Evolutionary conservation across 169 alveolate species (phyloP), one percentile per base, ranked within the genome.

Genomic region (Perkinsus chesapeaki): DNA sequence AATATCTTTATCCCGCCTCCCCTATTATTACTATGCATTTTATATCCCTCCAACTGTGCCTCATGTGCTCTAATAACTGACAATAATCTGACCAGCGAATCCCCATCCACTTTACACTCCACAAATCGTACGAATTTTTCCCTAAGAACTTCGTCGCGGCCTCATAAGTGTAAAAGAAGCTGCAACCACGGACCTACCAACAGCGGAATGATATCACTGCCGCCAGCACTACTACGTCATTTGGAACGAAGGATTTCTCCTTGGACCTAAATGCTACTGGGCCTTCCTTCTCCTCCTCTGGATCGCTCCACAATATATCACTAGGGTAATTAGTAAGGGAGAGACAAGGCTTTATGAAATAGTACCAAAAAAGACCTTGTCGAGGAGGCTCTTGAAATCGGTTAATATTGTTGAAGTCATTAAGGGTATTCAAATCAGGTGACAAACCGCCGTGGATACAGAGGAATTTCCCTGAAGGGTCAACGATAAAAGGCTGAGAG

Each of bases 391-490:
- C 99, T 91, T 96, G 97, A 92, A 97, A 97, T 93, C 99, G 95
- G 91, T 98, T 96, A 31, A 98, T 94, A 27, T 91, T 95, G 73
- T 96, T 96, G 36, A 96, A 94, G 92, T 96, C 96, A 72, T 95
- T 95, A 0, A 96, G 92, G 92, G 95, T 94, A 92, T 94, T 94
- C 39, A 98, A 93, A 27, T 97, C 98, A 9, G 99, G 99, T 16
- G 98, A 96, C 37, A 98, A 96, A 3, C 99, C 99, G 23, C 99
- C 99, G 94, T 99, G 99, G 0, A 98, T 97, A 0, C 98, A 99
- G 82, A 98, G 96, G 95, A 97, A 98, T 92, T 96, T 96, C 5
- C 94, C 95, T 93, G 91, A 31, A 92, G 94, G 73, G 94, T 95
- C 0, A 31, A 92, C 20, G 91, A 73, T 12, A 37, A 47, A 38